phyloP scores from a whole-genome alignment of 1,139 yeast species.

The Candida mesenterica region DNA sequence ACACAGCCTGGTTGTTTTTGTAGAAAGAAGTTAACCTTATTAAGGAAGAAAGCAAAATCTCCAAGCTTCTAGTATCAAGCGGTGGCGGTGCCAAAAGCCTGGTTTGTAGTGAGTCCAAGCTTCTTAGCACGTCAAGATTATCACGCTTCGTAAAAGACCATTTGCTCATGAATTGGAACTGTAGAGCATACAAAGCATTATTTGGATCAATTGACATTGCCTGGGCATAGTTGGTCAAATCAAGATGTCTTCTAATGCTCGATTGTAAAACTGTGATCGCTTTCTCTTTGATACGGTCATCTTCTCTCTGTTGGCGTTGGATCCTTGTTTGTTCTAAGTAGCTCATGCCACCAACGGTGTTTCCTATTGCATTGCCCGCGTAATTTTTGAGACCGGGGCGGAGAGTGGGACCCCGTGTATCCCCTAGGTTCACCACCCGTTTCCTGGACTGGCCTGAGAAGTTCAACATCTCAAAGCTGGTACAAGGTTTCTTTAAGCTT shows the following conservation, averaged over 20 bases:
- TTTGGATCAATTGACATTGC: constrained; percentile 9
- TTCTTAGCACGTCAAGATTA: background rate
- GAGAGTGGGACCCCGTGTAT: constrained; percentile 18
- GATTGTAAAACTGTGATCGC: constrained; percentile 54
- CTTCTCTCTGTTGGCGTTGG: constrained; percentile 68
- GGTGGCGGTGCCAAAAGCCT: background rate
- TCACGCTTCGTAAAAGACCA: constrained; percentile 12
- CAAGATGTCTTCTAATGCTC: constrained; percentile 37
- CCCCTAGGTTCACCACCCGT: constrained; percentile 76
- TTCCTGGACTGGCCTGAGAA: constrained; percentile 65
- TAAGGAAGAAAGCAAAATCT: constrained; percentile 2
- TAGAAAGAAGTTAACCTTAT: background rate
- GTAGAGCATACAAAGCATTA: constrained; percentile 7
- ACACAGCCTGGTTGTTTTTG: background rate
- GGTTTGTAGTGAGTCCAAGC: background rate
- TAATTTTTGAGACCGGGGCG: constrained; percentile 5
- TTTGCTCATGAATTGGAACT: constrained; percentile 19
- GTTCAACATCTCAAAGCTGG: constrained; percentile 38
- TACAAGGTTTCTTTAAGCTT: no score
- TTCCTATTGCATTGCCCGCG: background rate
- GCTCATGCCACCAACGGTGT: constrained; percentile 20
- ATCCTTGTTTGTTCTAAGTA: constrained; percentile 60
- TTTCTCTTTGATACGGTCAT: constrained; percentile 45
- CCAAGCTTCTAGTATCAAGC: background rate
- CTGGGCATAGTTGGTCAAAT: constrained; percentile 18